Conservation (phyloP, 106 monocot species). For the Narthecium ossifragum region DNA sequence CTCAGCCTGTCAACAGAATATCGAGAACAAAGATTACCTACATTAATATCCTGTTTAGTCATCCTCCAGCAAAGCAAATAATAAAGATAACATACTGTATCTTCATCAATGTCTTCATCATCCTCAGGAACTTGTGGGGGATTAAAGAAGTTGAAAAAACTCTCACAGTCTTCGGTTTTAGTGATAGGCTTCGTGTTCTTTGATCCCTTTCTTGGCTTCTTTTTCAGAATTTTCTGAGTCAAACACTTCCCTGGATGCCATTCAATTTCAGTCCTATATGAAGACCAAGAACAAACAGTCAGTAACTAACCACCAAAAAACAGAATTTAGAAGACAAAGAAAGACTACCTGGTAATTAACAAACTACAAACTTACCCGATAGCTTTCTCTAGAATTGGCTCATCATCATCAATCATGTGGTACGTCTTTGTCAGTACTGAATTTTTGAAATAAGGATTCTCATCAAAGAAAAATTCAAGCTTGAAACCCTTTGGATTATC, state of each 20-base stretch:
- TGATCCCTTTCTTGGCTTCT: constrained; percentile 46
- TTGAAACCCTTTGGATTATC: constrained; percentile 45
- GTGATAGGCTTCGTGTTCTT: constrained; percentile 37
- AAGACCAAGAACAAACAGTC: background rate
- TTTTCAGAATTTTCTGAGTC: constrained; percentile 38
- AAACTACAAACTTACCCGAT: constrained; percentile 23
- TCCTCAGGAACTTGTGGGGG: constrained; percentile 38
- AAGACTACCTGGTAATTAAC: too few species aligned
- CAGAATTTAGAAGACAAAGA: background rate
- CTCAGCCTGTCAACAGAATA: constrained; percentile 23
- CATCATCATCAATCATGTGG: constrained; percentile 52
- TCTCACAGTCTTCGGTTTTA: constrained; percentile 38
- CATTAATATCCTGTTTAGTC: background rate
- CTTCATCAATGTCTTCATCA: constrained; percentile 36
- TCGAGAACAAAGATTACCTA: background rate
- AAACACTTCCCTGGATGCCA: constrained; percentile 47
- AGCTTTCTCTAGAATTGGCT: constrained; percentile 41
- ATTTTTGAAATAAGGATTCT: constrained; percentile 47
- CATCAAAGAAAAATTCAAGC: constrained; percentile 49
- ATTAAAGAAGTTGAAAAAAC: constrained; percentile 49
- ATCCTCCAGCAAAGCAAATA: background rate
- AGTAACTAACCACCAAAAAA: background rate
- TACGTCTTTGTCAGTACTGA: constrained; percentile 40
- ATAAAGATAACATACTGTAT: constrained; percentile 12
- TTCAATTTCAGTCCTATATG: constrained; percentile 48